phyloP scores from a whole-genome alignment of 768 basidiomycete genomes.

The Daedaleopsis nitida region DNA sequence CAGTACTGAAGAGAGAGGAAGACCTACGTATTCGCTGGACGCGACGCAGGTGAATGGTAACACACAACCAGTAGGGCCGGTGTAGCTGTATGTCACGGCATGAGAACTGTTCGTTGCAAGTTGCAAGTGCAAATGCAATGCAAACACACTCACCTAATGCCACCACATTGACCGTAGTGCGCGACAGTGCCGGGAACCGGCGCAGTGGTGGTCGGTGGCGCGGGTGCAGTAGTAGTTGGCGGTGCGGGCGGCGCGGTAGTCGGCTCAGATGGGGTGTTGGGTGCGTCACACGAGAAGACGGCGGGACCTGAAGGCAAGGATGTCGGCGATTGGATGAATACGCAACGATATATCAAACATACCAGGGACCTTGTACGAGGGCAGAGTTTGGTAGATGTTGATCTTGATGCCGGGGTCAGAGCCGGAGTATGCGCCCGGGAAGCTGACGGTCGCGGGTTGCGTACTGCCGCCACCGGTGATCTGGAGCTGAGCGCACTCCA shows the following conservation, averaged over 20 bases:
- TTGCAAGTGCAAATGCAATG: neutral
- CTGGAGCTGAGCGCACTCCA: constrained; percentile 42
- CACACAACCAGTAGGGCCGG: constrained; percentile 40
- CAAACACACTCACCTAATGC: constrained; percentile 32
- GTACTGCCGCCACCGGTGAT: constrained; percentile 38
- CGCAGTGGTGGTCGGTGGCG: constrained; percentile 15
- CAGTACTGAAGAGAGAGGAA: neutral
- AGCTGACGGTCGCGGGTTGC: constrained; percentile 35
- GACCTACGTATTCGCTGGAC: constrained; percentile 36
- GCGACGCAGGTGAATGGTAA: constrained; percentile 37
- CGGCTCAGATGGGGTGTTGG: constrained; percentile 6
- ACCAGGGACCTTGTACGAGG: constrained; percentile 33
- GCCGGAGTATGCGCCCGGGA: constrained; percentile 40
- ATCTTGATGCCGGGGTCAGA: constrained; percentile 38
- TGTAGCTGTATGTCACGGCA: constrained; percentile 25
- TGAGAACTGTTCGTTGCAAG: too few relatives aligned
- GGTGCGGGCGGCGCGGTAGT: neutral
- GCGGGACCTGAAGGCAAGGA: constrained; percentile 20
- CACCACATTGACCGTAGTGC: constrained; percentile 48
- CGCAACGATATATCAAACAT: neutral
- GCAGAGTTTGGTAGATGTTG: constrained; percentile 35
- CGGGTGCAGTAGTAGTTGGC: constrained; percentile 4
- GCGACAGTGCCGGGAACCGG: constrained; percentile 33
- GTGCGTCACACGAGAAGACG: constrained; percentile 31
- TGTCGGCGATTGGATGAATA: neutral